Evolutionary conservation across 2,329 filamentous ascomycete genomes (phyloP).

Genomic region (Metarhizium robertsii): DNA sequence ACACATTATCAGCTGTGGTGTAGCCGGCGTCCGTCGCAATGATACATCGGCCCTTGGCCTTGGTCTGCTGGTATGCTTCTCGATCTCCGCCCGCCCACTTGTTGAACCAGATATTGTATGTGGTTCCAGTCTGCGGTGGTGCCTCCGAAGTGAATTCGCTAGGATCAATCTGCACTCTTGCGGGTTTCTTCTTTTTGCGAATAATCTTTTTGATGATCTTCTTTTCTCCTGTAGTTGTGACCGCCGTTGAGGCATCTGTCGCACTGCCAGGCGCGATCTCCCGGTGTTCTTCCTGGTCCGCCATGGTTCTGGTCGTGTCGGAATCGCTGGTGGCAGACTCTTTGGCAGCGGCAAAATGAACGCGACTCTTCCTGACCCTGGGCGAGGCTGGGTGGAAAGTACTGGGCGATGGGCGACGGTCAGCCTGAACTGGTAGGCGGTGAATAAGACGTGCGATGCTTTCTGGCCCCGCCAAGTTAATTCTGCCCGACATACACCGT

Average conservation of each 20-base stretch:
- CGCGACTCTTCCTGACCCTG: not conserved
- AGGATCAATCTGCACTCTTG: conserved; percentile 83
- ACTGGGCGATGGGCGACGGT: not conserved
- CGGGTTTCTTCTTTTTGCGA: conserved; percentile 81
- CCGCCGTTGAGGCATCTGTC: conserved; percentile 19
- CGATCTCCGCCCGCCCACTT: conserved; percentile 96
- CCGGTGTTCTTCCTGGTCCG: conserved; percentile 20
- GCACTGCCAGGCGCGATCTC: not conserved
- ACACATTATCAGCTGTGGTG: conserved; percentile 65
- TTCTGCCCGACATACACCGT: not conserved
- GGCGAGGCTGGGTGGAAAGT: not conserved
- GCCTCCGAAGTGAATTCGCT: conserved; percentile 74
- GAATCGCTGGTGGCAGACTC: not conserved
- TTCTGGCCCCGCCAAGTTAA: not conserved
- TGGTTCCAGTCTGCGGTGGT: conserved; percentile 84
- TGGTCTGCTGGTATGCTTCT: conserved; percentile 80
- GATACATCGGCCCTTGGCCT: conserved; percentile 83
- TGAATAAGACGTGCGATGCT: not conserved
- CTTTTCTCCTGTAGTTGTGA: conserved; percentile 36
- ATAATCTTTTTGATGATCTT: conserved; percentile 78
- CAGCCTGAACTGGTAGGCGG: conserved; percentile 1
- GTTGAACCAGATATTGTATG: conserved; percentile 91
- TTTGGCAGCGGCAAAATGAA: not conserved
- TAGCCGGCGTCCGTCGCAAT: conserved; percentile 71
- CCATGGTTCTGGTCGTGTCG: conserved; percentile 15